phyloP scores from a whole-genome alignment of 768 basidiomycete genomes.

The Leccinum ochraceum region DNA sequence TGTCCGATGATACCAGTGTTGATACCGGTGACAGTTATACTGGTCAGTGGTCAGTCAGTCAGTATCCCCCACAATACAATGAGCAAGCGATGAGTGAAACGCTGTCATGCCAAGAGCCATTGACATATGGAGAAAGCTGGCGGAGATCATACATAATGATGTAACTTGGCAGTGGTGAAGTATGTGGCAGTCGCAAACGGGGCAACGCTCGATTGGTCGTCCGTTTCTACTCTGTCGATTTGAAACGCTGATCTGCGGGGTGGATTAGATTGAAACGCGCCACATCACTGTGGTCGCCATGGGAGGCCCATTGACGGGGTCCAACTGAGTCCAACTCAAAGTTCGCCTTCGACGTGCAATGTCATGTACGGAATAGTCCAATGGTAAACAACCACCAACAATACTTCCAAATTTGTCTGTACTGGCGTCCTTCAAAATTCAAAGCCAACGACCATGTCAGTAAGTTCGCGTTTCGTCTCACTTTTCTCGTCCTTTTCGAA shows the following conservation, averaged over 20 bases:
- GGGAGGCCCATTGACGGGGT: not conserved
- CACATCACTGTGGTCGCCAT: not conserved
- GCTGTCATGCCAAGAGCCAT: not conserved
- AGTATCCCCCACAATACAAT: not conserved
- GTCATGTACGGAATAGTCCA: not conserved
- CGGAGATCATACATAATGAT: not conserved
- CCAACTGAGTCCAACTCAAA: not conserved
- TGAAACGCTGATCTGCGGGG: not conserved
- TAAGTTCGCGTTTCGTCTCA: constrained; percentile 12
- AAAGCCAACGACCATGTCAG: constrained; percentile 27
- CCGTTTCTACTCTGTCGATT: not conserved
- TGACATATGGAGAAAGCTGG: not conserved
- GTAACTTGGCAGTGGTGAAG: not conserved
- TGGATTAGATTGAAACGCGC: not conserved
- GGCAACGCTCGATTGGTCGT: not conserved
- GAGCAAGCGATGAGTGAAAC: not conserved
- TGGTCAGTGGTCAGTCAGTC: not conserved
- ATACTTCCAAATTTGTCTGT: constrained; percentile 21
- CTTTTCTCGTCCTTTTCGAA: not conserved
- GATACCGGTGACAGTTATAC: not conserved
- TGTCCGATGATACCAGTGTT: no score
- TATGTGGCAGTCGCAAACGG: not conserved
- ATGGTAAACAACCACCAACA: constrained; percentile 21
- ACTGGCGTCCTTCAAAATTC: constrained; percentile 12
- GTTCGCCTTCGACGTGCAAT: no score